Base-by-base conservation (phyloP, 495 filamentous ascomycete species). In the Penicillium waksmanii region DNA sequence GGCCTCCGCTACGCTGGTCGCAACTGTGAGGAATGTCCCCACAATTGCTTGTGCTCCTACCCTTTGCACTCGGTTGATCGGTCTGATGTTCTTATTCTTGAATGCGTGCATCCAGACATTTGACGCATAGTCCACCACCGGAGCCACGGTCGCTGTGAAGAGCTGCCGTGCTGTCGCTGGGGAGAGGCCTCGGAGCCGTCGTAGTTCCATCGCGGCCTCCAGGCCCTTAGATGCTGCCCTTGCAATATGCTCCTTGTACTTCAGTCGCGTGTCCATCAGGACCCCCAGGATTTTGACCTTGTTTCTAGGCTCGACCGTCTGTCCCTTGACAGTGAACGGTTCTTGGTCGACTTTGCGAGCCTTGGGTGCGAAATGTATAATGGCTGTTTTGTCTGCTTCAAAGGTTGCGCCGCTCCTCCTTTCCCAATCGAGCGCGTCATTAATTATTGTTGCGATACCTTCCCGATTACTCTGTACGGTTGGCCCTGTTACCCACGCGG, bases 61-160 rank as follows among this genome's bases (percentile, higher is more conserved):
- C 25, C 55, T 44, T 34, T 35, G 12, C 13, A 56, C 23, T n/a
- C 25, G 40, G 19, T 50, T 34, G 18, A 56, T 48, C 18, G 43
- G 46, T 31, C 55, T 27, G 17, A 40, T 34, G 44, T n/a, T 31
- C 1, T 44, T 3, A 31, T 31, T 21, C 43, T 44, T 46, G 18
- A 35, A 19, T 0, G 46, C 47, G 9, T 48, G 53, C 15, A 70
- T 74, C 67, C 52, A 74, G 53, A 70, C 64, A 59, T 70, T 72
- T 19, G 66, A 72, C 19, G 69, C 64, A 49, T 74, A 74, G 62
- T 74, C 71, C 50, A 72, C 64, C n/a, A 64, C 67, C 21, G 63
- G 69, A 1, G 61, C 64, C 50, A 74, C 65, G 15, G 61, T 74
- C 27, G 61, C 54, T 53, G 57, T 59, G 44, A 74, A 72, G 40